A percentile compares a stretch with the other conserved stretches of the same genome.
Evolutionary conservation across 2,329 filamentous ascomycete genomes (phyloP).

Genomic region (Xylaria polymorpha): DNA sequence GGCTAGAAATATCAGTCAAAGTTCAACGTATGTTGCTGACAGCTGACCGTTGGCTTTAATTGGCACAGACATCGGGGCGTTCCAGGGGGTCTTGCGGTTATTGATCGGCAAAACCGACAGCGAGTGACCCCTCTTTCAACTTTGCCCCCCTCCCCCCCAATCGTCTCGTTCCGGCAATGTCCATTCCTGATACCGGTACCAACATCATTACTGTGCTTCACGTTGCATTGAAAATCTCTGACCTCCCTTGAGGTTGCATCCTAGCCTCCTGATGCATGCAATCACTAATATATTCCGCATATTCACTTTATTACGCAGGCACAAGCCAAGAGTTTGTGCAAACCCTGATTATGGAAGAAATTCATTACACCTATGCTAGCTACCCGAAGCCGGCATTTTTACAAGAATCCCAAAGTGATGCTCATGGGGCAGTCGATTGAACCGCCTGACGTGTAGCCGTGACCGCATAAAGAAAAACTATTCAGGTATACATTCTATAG

Average conservation of each 20-base stretch:
- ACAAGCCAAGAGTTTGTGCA: constrained; percentile 30
- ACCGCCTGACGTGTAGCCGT: constrained; percentile 40
- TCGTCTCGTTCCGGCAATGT: neutral
- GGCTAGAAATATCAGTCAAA: constrained; percentile 26
- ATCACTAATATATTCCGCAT: constrained; percentile 49
- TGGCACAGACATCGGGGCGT: neutral
- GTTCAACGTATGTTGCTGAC: constrained; percentile 32
- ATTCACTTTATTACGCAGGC: constrained; percentile 8
- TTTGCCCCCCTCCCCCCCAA: constrained; percentile 6
- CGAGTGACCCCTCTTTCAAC: constrained; percentile 15
- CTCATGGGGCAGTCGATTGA: constrained; percentile 43
- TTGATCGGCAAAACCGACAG: constrained; percentile 35
- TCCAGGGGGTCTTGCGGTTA: constrained; percentile 24
- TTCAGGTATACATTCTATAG: constrained; percentile 67
- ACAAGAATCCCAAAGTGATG: constrained; percentile 42
- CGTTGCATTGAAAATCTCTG: constrained; percentile 33
- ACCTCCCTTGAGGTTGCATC: constrained; percentile 19
- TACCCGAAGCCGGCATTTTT: constrained; percentile 47
- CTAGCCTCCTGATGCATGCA: constrained; percentile 1
- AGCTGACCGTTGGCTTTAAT: constrained; percentile 23
- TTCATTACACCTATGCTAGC: constrained; percentile 47
- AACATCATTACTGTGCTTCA: constrained; percentile 24
- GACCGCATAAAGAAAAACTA: constrained; percentile 45
- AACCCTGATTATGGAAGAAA: constrained; percentile 30
- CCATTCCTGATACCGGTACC: neutral